Conservation (phyloP, 805 yeast species). For the Danielia reshetovae region DNA sequence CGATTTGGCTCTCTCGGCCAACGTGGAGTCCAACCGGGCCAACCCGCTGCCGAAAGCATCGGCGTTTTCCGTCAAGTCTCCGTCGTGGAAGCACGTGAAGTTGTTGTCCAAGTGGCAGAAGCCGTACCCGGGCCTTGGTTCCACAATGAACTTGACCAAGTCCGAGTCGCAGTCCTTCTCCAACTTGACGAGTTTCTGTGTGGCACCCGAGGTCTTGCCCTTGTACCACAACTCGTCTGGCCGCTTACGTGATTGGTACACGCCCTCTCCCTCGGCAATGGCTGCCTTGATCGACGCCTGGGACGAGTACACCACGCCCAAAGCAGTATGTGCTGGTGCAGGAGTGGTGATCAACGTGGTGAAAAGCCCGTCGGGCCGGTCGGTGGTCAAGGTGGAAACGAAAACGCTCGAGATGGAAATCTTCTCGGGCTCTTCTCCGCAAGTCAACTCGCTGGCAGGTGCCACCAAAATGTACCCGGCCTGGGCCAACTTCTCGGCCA, state of each 20-base stretch:
- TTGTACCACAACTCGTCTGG: slow-evolving; percentile 88
- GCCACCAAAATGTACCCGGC: slow-evolving; percentile 36
- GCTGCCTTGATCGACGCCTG: slow-evolving; percentile 78
- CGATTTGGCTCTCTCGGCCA: slow-evolving; percentile 53
- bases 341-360: slow-evolving; percentile 79
- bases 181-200: slow-evolving; percentile 67
- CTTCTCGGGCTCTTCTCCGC: slow-evolving; percentile 16
- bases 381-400: slow-evolving; percentile 59
- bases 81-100: slow-evolving; percentile 65
- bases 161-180: slow-evolving; percentile 91
- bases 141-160: slow-evolving; percentile 81
- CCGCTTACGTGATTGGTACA: slow-evolving; percentile 83
- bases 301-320: slow-evolving; percentile 92
- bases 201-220: slow-evolving; percentile 95
- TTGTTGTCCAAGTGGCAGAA: slow-evolving; percentile 85
- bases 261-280: slow-evolving; percentile 77
- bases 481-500: slow-evolving; percentile 25
- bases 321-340: slow-evolving; percentile 46
- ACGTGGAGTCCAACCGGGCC: slow-evolving; percentile 59
- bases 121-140: slow-evolving; percentile 73
- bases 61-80: slow-evolving; percentile 24
- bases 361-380: slow-evolving; percentile 80
- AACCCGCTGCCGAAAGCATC: slow-evolving; percentile 63
- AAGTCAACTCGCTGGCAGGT: slow-evolving; percentile 22
- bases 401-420: slow-evolving; percentile 44